Percentiles rank a stretch among this genome's conserved stretches.
Evolutionary conservation across 2,329 filamentous ascomycete species (phyloP).

Genomic region (Stagonosporopsis tanaceti): DNA sequence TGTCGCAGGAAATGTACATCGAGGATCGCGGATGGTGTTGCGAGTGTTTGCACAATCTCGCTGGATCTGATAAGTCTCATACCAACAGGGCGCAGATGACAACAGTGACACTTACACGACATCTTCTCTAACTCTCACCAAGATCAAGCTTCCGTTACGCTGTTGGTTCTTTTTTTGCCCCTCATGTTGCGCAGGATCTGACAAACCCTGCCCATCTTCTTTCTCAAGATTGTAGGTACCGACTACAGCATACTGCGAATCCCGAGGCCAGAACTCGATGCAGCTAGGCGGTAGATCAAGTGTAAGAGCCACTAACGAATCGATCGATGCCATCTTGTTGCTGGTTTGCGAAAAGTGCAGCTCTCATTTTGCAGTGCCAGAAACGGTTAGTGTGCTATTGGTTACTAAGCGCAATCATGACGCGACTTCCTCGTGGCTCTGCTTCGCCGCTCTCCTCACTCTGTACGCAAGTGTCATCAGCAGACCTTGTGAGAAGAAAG

Average conservation of each 20-base stretch:
- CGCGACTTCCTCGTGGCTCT: neutral
- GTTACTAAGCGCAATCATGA: conserved; percentile 28
- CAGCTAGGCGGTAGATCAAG: conserved; percentile 78
- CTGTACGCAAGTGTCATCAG: neutral
- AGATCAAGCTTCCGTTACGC: conserved; percentile 76
- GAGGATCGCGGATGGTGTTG: conserved; percentile 76
- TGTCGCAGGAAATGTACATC: conserved; percentile 79
- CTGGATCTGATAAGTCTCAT: conserved; percentile 15
- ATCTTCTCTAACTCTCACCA: conserved; percentile 65
- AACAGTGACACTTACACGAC: conserved; percentile 62
- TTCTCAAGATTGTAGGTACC: conserved; percentile 84
- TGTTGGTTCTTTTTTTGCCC: conserved; percentile 59
- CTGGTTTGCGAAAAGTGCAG: conserved; percentile 11
- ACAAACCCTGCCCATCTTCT: conserved; percentile 39
- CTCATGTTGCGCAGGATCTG: conserved; percentile 30
- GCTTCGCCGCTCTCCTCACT: neutral
- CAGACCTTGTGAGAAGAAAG: neutral
- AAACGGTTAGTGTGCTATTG: conserved; percentile 23
- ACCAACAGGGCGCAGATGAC: neutral
- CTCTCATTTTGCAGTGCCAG: conserved; percentile 16
- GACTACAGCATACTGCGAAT: conserved; percentile 74
- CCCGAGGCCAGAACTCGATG: conserved; percentile 73
- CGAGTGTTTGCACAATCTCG: conserved; percentile 63
- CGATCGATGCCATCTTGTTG: conserved; percentile 44
- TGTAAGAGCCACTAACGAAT: conserved; percentile 59